Conservation (phyloP, 2,329 filamentous ascomycete species). For the Monosporascus sp. region DNA sequence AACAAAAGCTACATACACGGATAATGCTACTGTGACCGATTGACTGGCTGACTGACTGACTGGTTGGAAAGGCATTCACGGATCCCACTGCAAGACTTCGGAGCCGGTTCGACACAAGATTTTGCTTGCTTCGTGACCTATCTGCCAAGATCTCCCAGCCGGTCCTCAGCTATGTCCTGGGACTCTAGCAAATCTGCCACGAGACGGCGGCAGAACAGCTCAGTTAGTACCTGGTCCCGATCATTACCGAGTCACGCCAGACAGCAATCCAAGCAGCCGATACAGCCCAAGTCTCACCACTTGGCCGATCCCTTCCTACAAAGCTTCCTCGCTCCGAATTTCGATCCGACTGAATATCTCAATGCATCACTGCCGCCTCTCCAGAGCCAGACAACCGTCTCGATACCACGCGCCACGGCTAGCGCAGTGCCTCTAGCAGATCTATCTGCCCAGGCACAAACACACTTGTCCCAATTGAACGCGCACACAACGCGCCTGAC, state of each 20-base stretch:
- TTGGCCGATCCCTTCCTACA: conserved; percentile 67
- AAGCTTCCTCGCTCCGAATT: conserved; percentile 69
- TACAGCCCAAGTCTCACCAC: conserved; percentile 53
- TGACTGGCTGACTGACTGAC: no score
- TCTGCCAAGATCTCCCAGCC: background rate
- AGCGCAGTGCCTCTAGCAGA: conserved; percentile 60
- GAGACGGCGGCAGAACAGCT: conserved; percentile 44
- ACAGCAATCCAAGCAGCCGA: conserved; percentile 31
- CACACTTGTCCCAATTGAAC: conserved; percentile 80
- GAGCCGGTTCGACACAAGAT: no score
- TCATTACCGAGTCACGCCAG: conserved; percentile 36
- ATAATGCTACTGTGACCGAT: no score
- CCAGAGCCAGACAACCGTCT: conserved; percentile 34
- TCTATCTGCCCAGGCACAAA: conserved; percentile 74
- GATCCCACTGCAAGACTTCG: no score
- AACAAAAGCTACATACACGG: no score
- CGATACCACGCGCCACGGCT: conserved; percentile 26
- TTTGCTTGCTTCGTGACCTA: background rate
- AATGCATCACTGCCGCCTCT: conserved; percentile 73
- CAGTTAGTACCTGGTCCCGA: conserved; percentile 26
- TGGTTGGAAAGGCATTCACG: no score
- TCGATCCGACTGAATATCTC: conserved; percentile 81
- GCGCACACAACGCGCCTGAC: conserved; percentile 82
- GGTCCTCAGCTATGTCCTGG: conserved; percentile 29
- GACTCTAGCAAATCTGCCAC: conserved; percentile 28